Conservation (phyloP, 1,139 yeast genomes). For the Geotrichum aggregatum region DNA sequence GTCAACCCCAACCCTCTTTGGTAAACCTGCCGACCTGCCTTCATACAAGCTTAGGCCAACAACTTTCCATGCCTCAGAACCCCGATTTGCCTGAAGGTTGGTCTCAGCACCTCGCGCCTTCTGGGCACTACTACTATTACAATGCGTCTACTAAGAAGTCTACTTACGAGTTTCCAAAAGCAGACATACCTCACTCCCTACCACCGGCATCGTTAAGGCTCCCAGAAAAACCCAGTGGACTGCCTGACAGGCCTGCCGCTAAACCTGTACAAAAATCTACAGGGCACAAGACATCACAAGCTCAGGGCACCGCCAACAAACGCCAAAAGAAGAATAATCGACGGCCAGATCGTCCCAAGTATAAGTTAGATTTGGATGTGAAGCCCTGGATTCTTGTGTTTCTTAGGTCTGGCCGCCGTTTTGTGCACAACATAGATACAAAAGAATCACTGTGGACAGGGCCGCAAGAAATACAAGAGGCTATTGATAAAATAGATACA, state of each 20-base stretch:
- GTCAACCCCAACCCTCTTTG: neutral
- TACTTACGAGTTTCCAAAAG: slow-evolving; percentile 33
- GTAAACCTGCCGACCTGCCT: too few species aligned
- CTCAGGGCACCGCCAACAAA: neutral
- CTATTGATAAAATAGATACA: slow-evolving; percentile 37
- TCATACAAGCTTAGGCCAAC: too few species aligned
- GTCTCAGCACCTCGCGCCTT: slow-evolving; percentile 36
- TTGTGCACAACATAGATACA: slow-evolving; percentile 40
- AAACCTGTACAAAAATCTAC: neutral
- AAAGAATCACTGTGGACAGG: slow-evolving; percentile 41
- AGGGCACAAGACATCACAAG: neutral
- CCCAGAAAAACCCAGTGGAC: neutral
- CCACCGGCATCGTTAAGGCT: neutral
- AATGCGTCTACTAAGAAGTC: slow-evolving; percentile 33
- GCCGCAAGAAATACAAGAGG: slow-evolving; percentile 36
- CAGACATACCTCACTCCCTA: neutral
- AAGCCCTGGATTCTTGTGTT: slow-evolving; percentile 45
- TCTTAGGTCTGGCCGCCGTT: slow-evolving; percentile 45
- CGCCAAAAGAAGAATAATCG: slow-evolving; percentile 8
- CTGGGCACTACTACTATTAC: slow-evolving; percentile 37
- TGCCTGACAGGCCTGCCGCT: slow-evolving; percentile 2
- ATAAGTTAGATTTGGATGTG: slow-evolving; percentile 20
- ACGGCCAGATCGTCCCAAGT: slow-evolving; percentile 18
- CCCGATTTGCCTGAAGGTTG: slow-evolving; percentile 31
- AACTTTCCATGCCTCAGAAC: neutral